phyloP scores from a whole-genome alignment of 805 yeast species.

The Helenozyma baotianmanensis region DNA sequence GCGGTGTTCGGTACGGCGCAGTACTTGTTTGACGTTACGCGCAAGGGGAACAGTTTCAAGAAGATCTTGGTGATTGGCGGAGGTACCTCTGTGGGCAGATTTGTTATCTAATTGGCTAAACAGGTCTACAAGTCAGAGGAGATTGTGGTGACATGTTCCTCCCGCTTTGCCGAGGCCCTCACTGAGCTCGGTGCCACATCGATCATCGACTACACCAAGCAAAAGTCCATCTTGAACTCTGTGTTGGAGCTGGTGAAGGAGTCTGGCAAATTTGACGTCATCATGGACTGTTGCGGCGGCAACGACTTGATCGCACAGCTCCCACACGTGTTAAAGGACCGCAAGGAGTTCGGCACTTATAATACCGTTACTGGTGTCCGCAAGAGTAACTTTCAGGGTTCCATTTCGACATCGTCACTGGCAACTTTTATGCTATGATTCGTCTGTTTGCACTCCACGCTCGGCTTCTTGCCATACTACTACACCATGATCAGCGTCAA shows the following conservation, averaged over 20 bases:
- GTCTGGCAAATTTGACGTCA: constrained; percentile 48
- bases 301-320: constrained; percentile 43
- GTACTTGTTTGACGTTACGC: constrained; percentile 25
- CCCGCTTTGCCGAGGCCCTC: constrained; percentile 42
- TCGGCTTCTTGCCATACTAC: constrained; percentile 23
- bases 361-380: constrained; percentile 56
- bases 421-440: no score
- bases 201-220: constrained; percentile 53
- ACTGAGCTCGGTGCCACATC: constrained; percentile 53
- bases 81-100: constrained; percentile 63
- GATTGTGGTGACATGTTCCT: constrained; percentile 56
- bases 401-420: no score
- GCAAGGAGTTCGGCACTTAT: constrained; percentile 39
- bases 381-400: constrained; percentile 38
- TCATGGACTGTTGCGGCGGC: constrained; percentile 65
- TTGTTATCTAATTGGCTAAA: constrained; percentile 54
- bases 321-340: constrained; percentile 41
- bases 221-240: constrained; percentile 26
- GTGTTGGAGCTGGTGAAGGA: constrained; percentile 31
- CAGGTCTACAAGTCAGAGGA: constrained; percentile 36
- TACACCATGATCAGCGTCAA: constrained; percentile 20
- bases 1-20: constrained; percentile 63
- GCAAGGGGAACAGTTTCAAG: constrained; percentile 36
- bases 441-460: background rate
- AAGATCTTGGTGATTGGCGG: constrained; percentile 68